phyloP scores from a whole-genome alignment of 768 basidiomycete genomes.

The Hemileccinum impolitum region DNA sequence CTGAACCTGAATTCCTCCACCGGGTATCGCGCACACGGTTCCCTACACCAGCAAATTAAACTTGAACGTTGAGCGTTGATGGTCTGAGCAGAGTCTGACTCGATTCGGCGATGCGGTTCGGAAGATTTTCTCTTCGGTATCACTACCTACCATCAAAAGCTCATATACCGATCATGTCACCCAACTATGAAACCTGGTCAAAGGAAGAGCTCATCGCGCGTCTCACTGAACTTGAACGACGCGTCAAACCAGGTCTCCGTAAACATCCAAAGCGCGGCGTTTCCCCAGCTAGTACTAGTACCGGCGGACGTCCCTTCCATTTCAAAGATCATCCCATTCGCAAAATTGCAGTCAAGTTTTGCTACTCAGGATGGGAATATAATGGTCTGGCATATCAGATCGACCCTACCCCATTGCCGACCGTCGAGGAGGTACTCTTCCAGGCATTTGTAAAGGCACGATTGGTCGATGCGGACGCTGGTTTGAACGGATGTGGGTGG shows the following conservation, averaged over 20 bases:
- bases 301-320: conserved; percentile 45
- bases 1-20: too few relatives aligned
- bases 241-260: conserved; percentile 12
- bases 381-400: conserved; percentile 84
- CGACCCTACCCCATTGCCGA: conserved; percentile 69
- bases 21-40: too few relatives aligned
- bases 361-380: conserved; percentile 91
- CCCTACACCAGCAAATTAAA: too few relatives aligned
- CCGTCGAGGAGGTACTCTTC: conserved; percentile 87
- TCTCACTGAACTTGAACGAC: conserved; percentile 52
- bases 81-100: too few relatives aligned
- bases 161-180: conserved; percentile 33
- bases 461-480: conserved; percentile 69
- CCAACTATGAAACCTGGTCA: conserved; percentile 54
- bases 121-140: conserved; percentile 32
- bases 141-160: conserved; percentile 29
- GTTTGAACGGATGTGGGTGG: conserved; percentile 86
- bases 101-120: conserved; percentile 27
- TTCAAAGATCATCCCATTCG: conserved; percentile 69
- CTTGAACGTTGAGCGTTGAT: too few relatives aligned
- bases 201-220: conserved; percentile 70
- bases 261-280: conserved; percentile 10
- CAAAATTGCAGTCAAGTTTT: conserved; percentile 93
- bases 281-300: conserved; percentile 6
- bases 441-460: conserved; percentile 73